Percentiles rank a stretch among this genome's conserved stretches.
Conservation (phyloP, 306 rosid genomes). For the Glycyrrhiza uralensis region DNA sequence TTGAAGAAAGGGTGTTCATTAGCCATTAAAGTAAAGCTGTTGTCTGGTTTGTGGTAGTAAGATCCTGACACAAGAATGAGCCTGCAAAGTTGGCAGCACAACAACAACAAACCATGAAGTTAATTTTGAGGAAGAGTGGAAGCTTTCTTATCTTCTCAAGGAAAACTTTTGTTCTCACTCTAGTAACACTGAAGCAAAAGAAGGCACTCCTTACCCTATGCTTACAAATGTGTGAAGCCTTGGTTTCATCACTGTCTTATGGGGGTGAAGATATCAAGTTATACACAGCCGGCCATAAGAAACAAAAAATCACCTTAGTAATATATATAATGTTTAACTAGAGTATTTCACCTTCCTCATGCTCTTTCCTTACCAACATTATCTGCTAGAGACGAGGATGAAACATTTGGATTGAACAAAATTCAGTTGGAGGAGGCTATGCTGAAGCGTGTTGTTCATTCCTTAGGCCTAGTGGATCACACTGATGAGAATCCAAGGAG, state of each 20-base stretch:
- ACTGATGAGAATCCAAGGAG: slow-evolving; percentile 4
- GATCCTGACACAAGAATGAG: slow-evolving; percentile 49
- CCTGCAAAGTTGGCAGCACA: slow-evolving; percentile 28
- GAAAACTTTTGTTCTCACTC: slow-evolving; percentile 36
- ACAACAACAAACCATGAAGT: slow-evolving; percentile 22
- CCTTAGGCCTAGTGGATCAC: slow-evolving; percentile 38
- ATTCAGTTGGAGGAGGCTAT: slow-evolving; percentile 31
- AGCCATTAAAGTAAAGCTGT: slow-evolving; percentile 45
- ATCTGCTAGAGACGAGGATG: slow-evolving; percentile 18
- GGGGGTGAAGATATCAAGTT: slow-evolving; percentile 30
- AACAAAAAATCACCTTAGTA: not conserved
- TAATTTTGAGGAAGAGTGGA: slow-evolving; percentile 31
- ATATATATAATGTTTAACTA: slow-evolving; percentile 4
- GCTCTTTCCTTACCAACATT: slow-evolving; percentile 17
- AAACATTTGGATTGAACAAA: slow-evolving; percentile 31
- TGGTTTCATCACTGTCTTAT: slow-evolving; percentile 34
- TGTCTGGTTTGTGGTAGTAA: slow-evolving; percentile 45
- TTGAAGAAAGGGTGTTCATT: slow-evolving; percentile 45
- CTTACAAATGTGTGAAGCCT: slow-evolving; percentile 28
- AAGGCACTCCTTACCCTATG: not conserved
- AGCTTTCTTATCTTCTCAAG: slow-evolving; percentile 17
- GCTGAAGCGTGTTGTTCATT: slow-evolving; percentile 44
- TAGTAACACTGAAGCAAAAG: not conserved
- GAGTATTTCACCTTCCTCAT: slow-evolving; percentile 4
- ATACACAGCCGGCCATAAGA: slow-evolving; percentile 36